Percentiles rank a stretch among this genome's conserved stretches.
phyloP scores from a whole-genome alignment of 2,329 filamentous ascomycete species.

The Alternaria atra region DNA sequence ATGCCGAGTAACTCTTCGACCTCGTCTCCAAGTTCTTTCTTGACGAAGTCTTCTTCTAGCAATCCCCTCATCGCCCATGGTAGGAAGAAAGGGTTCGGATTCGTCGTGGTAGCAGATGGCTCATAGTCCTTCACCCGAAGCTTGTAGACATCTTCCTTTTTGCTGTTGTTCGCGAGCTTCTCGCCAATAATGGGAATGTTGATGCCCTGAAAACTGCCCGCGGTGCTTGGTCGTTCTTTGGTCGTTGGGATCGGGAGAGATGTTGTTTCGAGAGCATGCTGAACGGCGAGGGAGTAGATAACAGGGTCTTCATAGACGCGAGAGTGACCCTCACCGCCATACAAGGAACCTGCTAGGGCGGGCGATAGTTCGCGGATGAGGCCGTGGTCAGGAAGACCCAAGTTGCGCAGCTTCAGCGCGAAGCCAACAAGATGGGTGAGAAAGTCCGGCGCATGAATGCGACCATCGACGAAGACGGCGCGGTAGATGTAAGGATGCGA shows the following conservation, averaged over 20 bases:
- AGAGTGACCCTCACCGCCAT: constrained; percentile 91
- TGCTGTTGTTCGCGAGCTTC: constrained; percentile 23
- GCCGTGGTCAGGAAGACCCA: constrained; percentile 91
- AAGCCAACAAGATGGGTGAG: constrained; percentile 93
- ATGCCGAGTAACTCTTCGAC: constrained; percentile 80
- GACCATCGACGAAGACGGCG: constrained; percentile 94
- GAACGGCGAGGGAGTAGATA: constrained; percentile 74
- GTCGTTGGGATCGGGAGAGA: constrained; percentile 40
- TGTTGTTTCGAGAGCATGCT: constrained; percentile 59
- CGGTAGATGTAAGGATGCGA: constrained; percentile 93
- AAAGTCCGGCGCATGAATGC: constrained; percentile 91
- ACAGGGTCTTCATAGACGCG: constrained; percentile 88
- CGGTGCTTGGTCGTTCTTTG: constrained; percentile 31
- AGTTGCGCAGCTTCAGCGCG: constrained; percentile 89
- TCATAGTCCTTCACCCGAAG: constrained; percentile 48
- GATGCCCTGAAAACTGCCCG: constrained; percentile 40
- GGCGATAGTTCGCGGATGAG: constrained; percentile 88
- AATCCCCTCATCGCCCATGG: constrained; percentile 96
- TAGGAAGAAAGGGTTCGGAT: constrained; percentile 85
- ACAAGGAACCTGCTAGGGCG: constrained; percentile 88
- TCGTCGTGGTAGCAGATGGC: constrained; percentile 29
- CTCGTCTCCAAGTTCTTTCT: constrained; percentile 79
- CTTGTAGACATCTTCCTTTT: constrained; percentile 33
- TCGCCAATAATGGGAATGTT: constrained; percentile 43
- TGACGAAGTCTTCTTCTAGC: constrained; percentile 90